Conservation (phyloP, 139 green algal species). For the Diplosphaera chodatii region DNA sequence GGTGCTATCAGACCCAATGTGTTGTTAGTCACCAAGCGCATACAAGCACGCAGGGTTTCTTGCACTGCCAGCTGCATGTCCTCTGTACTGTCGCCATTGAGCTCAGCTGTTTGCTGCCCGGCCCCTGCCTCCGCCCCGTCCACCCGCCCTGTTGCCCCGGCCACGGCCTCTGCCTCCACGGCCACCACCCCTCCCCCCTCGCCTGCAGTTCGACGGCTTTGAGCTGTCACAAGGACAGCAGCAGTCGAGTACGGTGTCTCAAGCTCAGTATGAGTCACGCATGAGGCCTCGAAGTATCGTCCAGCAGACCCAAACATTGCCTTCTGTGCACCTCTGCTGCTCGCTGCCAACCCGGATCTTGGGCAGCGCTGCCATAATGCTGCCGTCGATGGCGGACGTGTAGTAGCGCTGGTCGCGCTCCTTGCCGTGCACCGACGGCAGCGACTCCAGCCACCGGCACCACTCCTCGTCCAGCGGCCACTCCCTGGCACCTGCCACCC, state of each 20-base stretch:
- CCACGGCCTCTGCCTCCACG: no score
- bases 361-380: slow-evolving; percentile 16
- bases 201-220: neutral
- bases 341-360: slow-evolving; percentile 28
- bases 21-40: neutral
- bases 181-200: no score
- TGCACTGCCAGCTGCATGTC: neutral
- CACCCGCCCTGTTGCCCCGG: no score
- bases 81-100: no score
- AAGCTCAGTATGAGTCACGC: no score
- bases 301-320: no score
- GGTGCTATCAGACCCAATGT: no score
- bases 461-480: slow-evolving; percentile 28
- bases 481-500: slow-evolving; percentile 14
- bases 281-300: no score
- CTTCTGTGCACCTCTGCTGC: neutral
- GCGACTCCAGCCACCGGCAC: slow-evolving; percentile 26
- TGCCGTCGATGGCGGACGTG: neutral
- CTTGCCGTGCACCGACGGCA: slow-evolving; percentile 4
- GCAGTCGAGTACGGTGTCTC: no score
- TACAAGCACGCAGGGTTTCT: no score
- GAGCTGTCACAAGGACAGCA: no score
- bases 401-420: slow-evolving; percentile 25
- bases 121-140: neutral
- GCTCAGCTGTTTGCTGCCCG: no score